Base-by-base conservation (phyloP, 2,329 filamentous ascomycete species). In the Alternaria infectoria region DNA sequence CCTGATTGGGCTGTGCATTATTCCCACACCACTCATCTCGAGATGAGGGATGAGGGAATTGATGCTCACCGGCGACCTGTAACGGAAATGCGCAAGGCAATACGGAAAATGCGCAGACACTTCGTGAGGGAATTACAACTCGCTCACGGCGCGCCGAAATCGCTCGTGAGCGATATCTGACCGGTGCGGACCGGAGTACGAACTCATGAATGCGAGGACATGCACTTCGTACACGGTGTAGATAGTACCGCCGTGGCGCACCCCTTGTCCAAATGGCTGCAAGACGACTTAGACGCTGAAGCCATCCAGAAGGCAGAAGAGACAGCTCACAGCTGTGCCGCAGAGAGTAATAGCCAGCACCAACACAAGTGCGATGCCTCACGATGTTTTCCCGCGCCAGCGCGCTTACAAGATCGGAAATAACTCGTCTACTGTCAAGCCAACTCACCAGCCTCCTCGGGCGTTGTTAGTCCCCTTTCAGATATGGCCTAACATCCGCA, bases 1-100 rank as follows among this genome's bases (percentile, higher is more conserved):
- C 50, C 59, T 62, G 11, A 49, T 54, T 45, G 54, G 63, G 66
- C 66, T 64, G 66, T 66, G 61, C 61, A 51, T 57, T n/a, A 44
- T 32, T 25, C 11, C 4, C 19, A 23, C 13, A 36, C 30, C 50
- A 64, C 43, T 15, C n/a, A 21, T 9, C 21, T 19, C 25, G 13
- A 30, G 32, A 17, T 23, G 40, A 36, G 46, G 25, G 32, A 17
- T 23, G 40, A 36, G 46, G 25, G 43, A 44, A 55, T 36, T 50
- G 36, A 40, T 28, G 40, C 47, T 66, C 56, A 68, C 58, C 63
- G 60, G 63, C 19, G 23, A 26, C 8, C 30, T 32, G 25, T 3
- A 23, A 52, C 23, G 19, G 50, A 15, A 46, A 13, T 11, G 43
- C 32, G 28, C 21, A 6, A 47, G 17, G 30, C 43, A 21, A 52